Percentiles rank a stretch among this genome's conserved stretches.
These are phyloP conservation scores for Fraxinus dipetala DNA, from an alignment of 305 asterid genomes.

Conservation along the genomic window DNA sequence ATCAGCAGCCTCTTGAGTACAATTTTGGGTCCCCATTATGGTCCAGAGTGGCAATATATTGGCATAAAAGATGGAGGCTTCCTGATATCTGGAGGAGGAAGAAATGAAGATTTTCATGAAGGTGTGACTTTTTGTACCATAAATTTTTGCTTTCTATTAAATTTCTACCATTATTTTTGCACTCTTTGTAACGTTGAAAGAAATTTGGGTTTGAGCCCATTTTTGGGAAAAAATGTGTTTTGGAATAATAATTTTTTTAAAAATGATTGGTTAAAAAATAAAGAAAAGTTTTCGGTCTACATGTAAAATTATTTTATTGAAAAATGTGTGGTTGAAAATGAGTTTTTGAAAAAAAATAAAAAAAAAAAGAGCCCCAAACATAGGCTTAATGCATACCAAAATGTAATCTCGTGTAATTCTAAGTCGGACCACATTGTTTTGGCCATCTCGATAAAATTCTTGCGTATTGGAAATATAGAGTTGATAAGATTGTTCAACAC, in stretches of 20 bases:
- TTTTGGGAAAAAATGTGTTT: no score
- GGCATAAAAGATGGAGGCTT: conserved; percentile 95
- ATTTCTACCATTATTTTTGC: conserved; percentile 7
- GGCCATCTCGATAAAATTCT: conserved; percentile 21
- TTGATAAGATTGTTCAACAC: not conserved
- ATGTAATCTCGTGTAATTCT: conserved; percentile 32
- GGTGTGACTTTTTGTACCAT: conserved; percentile 29
- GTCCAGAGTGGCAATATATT: conserved; percentile 80
- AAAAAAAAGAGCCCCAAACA: no score
- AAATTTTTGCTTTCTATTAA: conserved; percentile 17
- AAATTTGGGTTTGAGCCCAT: no score
- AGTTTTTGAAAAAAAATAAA: no score
- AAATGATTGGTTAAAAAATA: no score
- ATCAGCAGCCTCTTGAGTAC: conserved; percentile 70
- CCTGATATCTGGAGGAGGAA: conserved; percentile 47
- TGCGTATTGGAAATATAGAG: not conserved
- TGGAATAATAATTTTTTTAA: no score
- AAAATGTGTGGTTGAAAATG: no score
- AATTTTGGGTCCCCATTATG: conserved; percentile 83
- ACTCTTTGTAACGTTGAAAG: conserved; percentile 16
- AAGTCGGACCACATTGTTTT: conserved; percentile 8
- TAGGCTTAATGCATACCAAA: conserved; percentile 14
- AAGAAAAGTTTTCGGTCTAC: no score
- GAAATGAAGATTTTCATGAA: conserved; percentile 19
- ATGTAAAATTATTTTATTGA: no score